Base-by-base conservation (phyloP, 306 rosid species). In the Quercus mongolica region DNA sequence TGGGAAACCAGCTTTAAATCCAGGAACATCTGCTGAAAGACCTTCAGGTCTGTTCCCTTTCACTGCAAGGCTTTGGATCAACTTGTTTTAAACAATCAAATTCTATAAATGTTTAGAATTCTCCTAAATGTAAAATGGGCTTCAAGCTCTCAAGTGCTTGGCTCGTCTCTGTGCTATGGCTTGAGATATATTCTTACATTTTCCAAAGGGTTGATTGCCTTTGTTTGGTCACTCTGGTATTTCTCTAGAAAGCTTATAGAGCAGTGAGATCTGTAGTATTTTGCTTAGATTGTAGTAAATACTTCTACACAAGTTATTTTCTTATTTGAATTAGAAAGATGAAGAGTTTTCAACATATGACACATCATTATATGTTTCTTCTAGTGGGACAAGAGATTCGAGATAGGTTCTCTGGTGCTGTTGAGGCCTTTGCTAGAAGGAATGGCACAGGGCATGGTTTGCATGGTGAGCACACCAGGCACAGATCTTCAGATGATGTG, bases 351-450 rank as follows among this genome's bases (percentile, higher is more conserved):
- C 12, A 44, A 52, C 71, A 28, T 28, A 74, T 78, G 25, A 71
- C 20, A 46, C 54, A 33, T 3, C 14, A 62, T 63, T 61, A 17
- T 75, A 11, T 77, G 28, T 84, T 44, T 67, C 44, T 56, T 83
- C 70, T 81, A 90, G 98, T 86, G 81, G 91, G 90, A 69, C 93
- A 88, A 76, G 98, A 92, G 64, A 67, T 79, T 46, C 90, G 94
- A 81, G 98, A 95, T 62, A 86, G 92, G 74, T 88, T 86, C 77
- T 83, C 98, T 0, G 99, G 99, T 74, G 93, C 94, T 3, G 93
- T 95, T 10, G 97, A 91, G 87, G 98, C 94, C 71, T 95, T 95
- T 88, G 88, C 92, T 69, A 91, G 99, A 81, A 91, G 96, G 90
- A 92, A 90, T 87, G 81, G 83, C 74, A 68, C 91, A 63, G 94